Evolutionary conservation across 495 filamentous ascomycete species (phyloP).

Genomic region (Xylaria castorea): DNA sequence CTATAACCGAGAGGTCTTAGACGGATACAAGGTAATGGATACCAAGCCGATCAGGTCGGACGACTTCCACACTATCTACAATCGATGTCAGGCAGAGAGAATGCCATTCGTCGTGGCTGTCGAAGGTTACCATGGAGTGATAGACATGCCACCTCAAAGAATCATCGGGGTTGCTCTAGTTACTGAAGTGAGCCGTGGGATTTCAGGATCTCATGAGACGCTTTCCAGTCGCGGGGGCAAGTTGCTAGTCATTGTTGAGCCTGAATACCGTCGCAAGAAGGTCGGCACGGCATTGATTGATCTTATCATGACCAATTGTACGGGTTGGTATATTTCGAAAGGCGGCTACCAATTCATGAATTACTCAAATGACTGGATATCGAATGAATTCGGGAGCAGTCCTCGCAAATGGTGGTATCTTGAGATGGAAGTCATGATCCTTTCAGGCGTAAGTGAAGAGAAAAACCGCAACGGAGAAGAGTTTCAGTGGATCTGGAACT

Average conservation of each 20-base stretch:
- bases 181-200: constrained; percentile 16
- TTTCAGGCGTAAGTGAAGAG: constrained; percentile 25
- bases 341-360: constrained; percentile 43
- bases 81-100: constrained; percentile 24
- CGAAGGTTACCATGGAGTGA: constrained; percentile 26
- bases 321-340: constrained; percentile 33
- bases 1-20: constrained; percentile 48
- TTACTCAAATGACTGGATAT: constrained; percentile 28
- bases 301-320: constrained; percentile 40
- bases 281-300: constrained; percentile 49
- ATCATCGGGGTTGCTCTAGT: constrained; percentile 49
- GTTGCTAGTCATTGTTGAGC: constrained; percentile 45
- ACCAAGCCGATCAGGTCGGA: constrained; percentile 30
- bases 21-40: constrained; percentile 43
- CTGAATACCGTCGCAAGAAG: constrained; percentile 41
- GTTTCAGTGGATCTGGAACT: constrained; percentile 38
- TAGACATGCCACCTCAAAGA: background rate
- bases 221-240: constrained; percentile 27
- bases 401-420: constrained; percentile 37
- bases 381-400: constrained; percentile 28
- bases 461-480: constrained; percentile 30
- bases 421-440: constrained; percentile 39
- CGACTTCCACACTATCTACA: constrained; percentile 38
- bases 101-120: constrained; percentile 54
- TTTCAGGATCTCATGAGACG: constrained; percentile 30